Percentiles rank a stretch among this genome's conserved stretches.
Evolutionary conservation across 169 alveolate genomes (phyloP).

Genomic region (Eimeria necatrix): DNA sequence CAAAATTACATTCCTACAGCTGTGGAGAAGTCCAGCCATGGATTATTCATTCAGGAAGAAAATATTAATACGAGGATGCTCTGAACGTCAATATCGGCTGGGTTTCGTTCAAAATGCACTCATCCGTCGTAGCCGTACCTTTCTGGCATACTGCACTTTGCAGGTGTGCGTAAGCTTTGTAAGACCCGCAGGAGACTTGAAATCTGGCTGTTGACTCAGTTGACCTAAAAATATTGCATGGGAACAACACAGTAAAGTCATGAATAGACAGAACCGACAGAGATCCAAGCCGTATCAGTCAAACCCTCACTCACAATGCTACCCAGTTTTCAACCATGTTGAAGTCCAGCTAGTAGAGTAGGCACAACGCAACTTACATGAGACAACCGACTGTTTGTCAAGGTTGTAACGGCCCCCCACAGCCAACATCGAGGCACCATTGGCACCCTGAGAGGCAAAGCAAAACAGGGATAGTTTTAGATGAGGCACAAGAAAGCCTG

Average conservation of each 20-base stretch:
- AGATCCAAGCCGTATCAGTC: background rate
- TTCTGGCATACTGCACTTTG: constrained; percentile 78
- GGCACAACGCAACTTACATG: constrained; percentile 79
- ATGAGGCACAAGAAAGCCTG: background rate
- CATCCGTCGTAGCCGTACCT: constrained; percentile 23
- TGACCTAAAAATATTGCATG: constrained; percentile 50
- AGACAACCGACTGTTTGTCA: constrained; percentile 83
- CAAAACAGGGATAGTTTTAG: background rate
- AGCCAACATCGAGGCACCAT: constrained; percentile 93
- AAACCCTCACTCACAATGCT: too few relatives aligned
- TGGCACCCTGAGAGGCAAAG: constrained; percentile 84
- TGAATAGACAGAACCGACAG: background rate
- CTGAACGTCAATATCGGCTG: too few relatives aligned
- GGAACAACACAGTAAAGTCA: background rate
- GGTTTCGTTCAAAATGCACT: too few relatives aligned
- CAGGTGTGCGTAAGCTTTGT: constrained; percentile 69
- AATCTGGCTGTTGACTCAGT: constrained; percentile 84
- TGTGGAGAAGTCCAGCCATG: too few relatives aligned
- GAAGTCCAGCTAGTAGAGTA: background rate
- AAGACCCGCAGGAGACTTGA: constrained; percentile 83
- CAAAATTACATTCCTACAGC: constrained; percentile 10
- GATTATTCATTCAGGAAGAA: too few relatives aligned
- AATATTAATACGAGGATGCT: too few relatives aligned
- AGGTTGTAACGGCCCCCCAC: constrained; percentile 90
- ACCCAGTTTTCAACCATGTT: too few relatives aligned